Conservation (phyloP, 345 rosid genomes). For the Citrus inodora region DNA sequence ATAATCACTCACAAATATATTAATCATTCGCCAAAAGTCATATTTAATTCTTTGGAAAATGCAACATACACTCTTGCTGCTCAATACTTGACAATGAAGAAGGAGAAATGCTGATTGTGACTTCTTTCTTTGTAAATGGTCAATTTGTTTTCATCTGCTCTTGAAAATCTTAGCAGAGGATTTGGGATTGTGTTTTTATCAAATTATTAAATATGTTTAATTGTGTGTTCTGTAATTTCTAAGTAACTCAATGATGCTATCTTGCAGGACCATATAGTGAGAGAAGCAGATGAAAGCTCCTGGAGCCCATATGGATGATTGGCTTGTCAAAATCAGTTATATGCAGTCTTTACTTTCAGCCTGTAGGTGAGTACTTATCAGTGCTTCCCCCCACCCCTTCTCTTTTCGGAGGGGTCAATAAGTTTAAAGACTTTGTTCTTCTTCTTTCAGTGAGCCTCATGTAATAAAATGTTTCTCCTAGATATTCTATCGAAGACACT, state of each 20-base stretch:
- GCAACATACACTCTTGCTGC: neutral
- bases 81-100: neutral
- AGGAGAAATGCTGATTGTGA: neutral
- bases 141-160: neutral
- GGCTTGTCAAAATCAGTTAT: constrained; percentile 10
- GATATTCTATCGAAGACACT: neutral
- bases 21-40: neutral
- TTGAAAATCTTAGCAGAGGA: neutral
- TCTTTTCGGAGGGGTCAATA: neutral
- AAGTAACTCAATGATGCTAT: neutral
- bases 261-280: constrained; percentile 22
- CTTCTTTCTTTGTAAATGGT: neutral
- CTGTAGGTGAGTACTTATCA: constrained; percentile 55
- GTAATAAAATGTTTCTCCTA: constrained; percentile 33
- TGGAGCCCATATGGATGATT: neutral
- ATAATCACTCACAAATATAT: neutral
- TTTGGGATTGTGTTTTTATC: neutral
- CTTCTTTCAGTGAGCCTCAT: constrained; percentile 13
- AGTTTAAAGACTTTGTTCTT: constrained; percentile 33
- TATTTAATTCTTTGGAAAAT: neutral
- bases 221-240: neutral
- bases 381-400: too few species aligned
- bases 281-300: neutral
- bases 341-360: constrained; percentile 23
- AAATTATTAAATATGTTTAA: neutral